These are phyloP conservation scores for Nissolia schottii DNA, from an alignment of 306 rosid species.

Conservation along the genomic window DNA sequence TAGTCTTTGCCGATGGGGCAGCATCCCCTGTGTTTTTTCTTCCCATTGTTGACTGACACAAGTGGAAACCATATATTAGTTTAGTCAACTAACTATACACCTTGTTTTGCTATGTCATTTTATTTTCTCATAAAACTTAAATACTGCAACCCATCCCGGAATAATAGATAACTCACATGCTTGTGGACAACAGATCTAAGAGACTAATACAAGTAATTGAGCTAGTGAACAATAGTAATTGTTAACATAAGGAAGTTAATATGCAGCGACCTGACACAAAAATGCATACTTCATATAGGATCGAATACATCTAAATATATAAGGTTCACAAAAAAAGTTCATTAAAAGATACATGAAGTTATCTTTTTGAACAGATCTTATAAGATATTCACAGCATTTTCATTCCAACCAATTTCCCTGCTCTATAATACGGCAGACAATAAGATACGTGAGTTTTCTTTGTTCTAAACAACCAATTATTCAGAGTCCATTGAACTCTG, in stretches of 20 bases:
- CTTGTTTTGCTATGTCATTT: not conserved
- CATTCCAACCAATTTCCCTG: not conserved
- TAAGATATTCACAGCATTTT: not conserved
- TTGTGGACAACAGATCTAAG: not conserved
- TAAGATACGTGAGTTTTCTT: not conserved
- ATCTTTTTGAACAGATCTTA: not conserved
- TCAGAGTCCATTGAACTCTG: not conserved
- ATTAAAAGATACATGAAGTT: not conserved
- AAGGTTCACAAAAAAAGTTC: not conserved
- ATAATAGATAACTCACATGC: not conserved
- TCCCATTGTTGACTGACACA: conserved; percentile 21
- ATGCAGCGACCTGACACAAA: not conserved
- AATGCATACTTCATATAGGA: not conserved
- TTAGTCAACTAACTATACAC: not conserved
- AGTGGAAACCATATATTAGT: not conserved
- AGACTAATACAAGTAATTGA: not conserved
- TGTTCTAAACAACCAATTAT: not conserved
- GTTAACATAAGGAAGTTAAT: not conserved
- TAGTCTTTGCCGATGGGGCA: conserved; percentile 15
- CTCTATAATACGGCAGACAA: not conserved
- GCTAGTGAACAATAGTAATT: not conserved
- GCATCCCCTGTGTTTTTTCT: conserved; percentile 30
- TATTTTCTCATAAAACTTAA: not conserved
- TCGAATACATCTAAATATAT: not conserved
- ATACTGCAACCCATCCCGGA: not conserved